Base-by-base conservation (phyloP, 805 yeast genomes). In the Ogataea pilisensis region DNA sequence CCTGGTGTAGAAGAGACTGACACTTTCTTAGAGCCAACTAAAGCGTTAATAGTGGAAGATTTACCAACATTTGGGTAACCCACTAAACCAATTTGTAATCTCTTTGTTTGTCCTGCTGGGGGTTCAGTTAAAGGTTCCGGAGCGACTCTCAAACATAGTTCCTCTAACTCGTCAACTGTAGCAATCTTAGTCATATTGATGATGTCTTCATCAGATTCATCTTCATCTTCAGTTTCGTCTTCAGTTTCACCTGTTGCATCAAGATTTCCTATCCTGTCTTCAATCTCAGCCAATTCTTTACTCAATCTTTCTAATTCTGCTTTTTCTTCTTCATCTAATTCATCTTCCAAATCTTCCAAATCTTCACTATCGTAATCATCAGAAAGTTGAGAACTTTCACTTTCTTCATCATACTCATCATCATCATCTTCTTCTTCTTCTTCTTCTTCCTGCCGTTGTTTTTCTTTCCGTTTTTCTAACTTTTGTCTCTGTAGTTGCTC, bases 1-100 rank as follows among this genome's bases (percentile, higher is more conserved):
- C 99, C 99, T 12, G 99, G 99, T 1, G 99, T 93, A 1, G 98
- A 75, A 2, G 98, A 91, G 29, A 93, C 99, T 2, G 97, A 89
- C n/a, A 93, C 99, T 62, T 87, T 90, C 59, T 93, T 93, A 16
- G 97, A 80, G 12, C 99, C 99, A 34, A 91, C 93, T 31, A 93
- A 71, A 0, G 99, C 97, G 63, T 93, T 93, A 55, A 93, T 93
- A 2, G 98, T 93, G n/a, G 98, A 90, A 2, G 98, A 93, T 37
- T 63, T 63, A 55, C 67, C 67, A 37, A 84, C 91, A 61, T 91
- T 93, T 30, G 99, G 99, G 62, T 93, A 93, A 26, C 99, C 99
- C 17, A 93, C 99, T 50, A 93, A 73, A 44, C 99, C 99, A 49
- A 93, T 88, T 60, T 89, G 95, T 39, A 86, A 68, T 45, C 82